Conservation (phyloP, 805 yeast genomes). For the Saccharomycopsis fodiens region DNA sequence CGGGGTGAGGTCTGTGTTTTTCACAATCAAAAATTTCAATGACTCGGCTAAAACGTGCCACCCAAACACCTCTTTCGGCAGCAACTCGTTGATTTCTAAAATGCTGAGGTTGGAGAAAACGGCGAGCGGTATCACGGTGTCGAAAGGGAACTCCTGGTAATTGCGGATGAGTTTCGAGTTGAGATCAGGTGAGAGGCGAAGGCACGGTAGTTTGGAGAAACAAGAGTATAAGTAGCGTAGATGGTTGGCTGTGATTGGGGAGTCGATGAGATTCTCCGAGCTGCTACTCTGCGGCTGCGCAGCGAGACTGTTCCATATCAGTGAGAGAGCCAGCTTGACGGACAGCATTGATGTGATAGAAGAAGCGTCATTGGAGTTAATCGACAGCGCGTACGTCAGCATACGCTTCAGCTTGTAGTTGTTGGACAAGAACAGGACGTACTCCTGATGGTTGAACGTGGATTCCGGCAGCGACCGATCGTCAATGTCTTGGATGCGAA, state of each 20-base stretch:
- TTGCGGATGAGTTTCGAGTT: slow-evolving; percentile 50
- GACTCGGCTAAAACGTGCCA: slow-evolving; percentile 53
- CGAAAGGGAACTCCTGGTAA: slow-evolving; percentile 66
- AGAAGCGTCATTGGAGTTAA: slow-evolving; percentile 18
- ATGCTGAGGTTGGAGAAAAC: slow-evolving; percentile 57
- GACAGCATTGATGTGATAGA: slow-evolving; percentile 54
- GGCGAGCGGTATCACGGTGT: slow-evolving; percentile 57
- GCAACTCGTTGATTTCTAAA: slow-evolving; percentile 50
- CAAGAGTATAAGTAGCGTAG: slow-evolving; percentile 49
- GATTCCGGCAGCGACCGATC: slow-evolving; percentile 27
- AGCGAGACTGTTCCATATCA: slow-evolving; percentile 17
- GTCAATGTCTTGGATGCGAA: slow-evolving; percentile 50
- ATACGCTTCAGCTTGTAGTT: slow-evolving; percentile 18
- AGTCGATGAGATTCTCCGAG: slow-evolving; percentile 20
- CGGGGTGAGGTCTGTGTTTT: slow-evolving; percentile 37
- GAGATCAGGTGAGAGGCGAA: slow-evolving; percentile 51
- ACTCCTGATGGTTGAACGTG: slow-evolving; percentile 11
- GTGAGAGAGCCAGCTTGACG: slow-evolving; percentile 36
- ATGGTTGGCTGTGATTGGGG: slow-evolving; percentile 35
- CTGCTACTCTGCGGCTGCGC: slow-evolving; percentile 26
- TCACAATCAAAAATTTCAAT: slow-evolving; percentile 46
- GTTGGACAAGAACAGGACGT: slow-evolving; percentile 19
- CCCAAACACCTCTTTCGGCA: slow-evolving; percentile 58
- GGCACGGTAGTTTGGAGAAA: slow-evolving; percentile 58
- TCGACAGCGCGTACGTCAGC: slow-evolving; percentile 17